Evolutionary conservation across 768 basidiomycete species (phyloP).

Genomic region (Mycena polygramma): DNA sequence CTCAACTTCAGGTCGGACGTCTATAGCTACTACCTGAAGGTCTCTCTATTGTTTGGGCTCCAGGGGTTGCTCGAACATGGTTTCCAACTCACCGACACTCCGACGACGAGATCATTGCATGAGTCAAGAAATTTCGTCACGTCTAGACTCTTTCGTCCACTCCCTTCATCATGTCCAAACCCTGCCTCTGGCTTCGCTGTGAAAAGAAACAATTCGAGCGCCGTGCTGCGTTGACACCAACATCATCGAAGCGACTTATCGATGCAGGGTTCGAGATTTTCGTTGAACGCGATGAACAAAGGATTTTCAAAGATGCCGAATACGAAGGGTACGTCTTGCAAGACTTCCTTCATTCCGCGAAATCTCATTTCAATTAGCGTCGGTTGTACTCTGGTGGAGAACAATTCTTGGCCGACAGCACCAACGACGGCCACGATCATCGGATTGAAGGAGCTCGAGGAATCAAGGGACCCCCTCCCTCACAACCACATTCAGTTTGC

Average conservation of each 20-base stretch:
- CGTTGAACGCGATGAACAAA: slow-evolving; percentile 93
- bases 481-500: slow-evolving; percentile 99
- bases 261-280: slow-evolving; percentile 90
- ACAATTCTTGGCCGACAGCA: slow-evolving; percentile 91
- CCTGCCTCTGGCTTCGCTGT: slow-evolving; percentile 91
- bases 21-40: too few relatives aligned
- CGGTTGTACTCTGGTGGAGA: slow-evolving; percentile 88
- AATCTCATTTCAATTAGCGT: slow-evolving; percentile 65
- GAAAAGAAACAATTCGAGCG: slow-evolving; percentile 97
- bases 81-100: too few relatives aligned
- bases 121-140: slow-evolving; percentile 24
- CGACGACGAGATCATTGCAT: not conserved
- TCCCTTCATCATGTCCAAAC: slow-evolving; percentile 61
- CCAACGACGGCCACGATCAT: slow-evolving; percentile 84
- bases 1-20: too few relatives aligned
- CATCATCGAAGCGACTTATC: slow-evolving; percentile 89
- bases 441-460: slow-evolving; percentile 96
- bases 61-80: too few relatives aligned
- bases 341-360: slow-evolving; percentile 5
- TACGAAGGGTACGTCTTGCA: slow-evolving; percentile 94
- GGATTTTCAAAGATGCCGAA: slow-evolving; percentile 94
- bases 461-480: slow-evolving; percentile 82
- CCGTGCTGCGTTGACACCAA: slow-evolving; percentile 93
- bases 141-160: not conserved
- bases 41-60: too few relatives aligned